Percentiles rank a stretch among this genome's conserved stretches.
phyloP scores from a whole-genome alignment of 305 asterid genomes.

The Stenogyne calaminthoides region DNA sequence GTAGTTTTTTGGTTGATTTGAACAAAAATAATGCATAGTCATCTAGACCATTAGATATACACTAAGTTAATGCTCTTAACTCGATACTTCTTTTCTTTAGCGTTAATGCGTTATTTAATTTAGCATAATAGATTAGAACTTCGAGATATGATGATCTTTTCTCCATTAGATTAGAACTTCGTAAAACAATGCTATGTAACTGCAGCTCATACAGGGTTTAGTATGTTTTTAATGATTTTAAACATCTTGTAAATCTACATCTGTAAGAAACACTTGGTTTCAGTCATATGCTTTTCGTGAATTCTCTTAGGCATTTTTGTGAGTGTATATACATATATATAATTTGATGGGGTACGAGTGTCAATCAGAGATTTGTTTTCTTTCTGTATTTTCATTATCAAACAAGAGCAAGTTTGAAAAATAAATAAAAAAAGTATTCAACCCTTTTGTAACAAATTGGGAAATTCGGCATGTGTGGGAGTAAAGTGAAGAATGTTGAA shows the following conservation, averaged over 20 bases:
- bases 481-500: neutral
- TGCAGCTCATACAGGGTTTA: neutral
- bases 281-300: neutral
- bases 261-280: slow-evolving; percentile 2
- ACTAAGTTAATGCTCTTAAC: too few species aligned
- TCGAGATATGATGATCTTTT: neutral
- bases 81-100: too few species aligned
- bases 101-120: neutral
- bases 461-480: neutral
- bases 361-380: neutral
- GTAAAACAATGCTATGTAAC: neutral
- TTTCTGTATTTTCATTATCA: slow-evolving; percentile 8
- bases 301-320: neutral
- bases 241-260: neutral
- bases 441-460: neutral
- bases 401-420: neutral
- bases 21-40: too few species aligned
- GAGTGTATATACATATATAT: neutral
- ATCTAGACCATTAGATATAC: too few species aligned
- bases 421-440: neutral
- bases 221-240: neutral
- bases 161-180: slow-evolving; percentile 1
- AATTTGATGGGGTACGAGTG: neutral
- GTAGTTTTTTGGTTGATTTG: too few species aligned
- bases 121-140: neutral